Conservation (phyloP, 495 filamentous ascomycete species). For the Chaetomium cochliodes region DNA sequence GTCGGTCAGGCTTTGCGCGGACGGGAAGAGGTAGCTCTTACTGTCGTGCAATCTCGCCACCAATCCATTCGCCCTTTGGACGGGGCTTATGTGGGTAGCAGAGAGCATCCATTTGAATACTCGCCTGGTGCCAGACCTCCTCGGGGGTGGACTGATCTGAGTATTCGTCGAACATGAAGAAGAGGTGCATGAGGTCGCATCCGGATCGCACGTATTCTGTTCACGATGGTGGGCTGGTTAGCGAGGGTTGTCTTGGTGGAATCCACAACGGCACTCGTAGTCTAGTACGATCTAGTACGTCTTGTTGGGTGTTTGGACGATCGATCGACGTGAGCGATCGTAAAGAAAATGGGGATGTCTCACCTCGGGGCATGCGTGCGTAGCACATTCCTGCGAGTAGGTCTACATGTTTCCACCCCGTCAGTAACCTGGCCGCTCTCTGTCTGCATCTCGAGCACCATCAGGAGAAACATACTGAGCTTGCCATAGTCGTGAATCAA, state of each 20-base stretch:
- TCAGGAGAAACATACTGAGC: not conserved
- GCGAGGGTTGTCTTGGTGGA: too few species aligned
- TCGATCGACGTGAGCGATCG: too few species aligned
- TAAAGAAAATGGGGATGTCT: not conserved
- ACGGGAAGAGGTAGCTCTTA: not conserved
- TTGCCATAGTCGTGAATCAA: not conserved
- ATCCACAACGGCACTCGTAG: too few species aligned
- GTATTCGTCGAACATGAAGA: slow-evolving; percentile 4
- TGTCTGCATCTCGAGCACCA: not conserved
- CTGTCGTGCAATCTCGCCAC: not conserved
- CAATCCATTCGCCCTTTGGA: not conserved
- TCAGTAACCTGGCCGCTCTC: not conserved
- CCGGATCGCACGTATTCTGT: not conserved
- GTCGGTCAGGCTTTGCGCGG: too few species aligned
- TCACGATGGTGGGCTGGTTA: too few species aligned
- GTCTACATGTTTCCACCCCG: not conserved
- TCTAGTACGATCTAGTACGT: too few species aligned
- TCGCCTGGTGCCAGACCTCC: not conserved
- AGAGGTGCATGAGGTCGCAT: slow-evolving; percentile 5
- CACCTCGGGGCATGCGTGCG: not conserved
- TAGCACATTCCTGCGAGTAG: not conserved
- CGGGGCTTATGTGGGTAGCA: not conserved
- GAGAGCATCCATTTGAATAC: not conserved
- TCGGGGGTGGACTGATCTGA: not conserved
- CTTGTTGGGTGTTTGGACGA: too few species aligned